Evolutionary conservation across 139 green algal genomes (phyloP).

Genomic region (Tetradesmus lagerheimii): DNA sequence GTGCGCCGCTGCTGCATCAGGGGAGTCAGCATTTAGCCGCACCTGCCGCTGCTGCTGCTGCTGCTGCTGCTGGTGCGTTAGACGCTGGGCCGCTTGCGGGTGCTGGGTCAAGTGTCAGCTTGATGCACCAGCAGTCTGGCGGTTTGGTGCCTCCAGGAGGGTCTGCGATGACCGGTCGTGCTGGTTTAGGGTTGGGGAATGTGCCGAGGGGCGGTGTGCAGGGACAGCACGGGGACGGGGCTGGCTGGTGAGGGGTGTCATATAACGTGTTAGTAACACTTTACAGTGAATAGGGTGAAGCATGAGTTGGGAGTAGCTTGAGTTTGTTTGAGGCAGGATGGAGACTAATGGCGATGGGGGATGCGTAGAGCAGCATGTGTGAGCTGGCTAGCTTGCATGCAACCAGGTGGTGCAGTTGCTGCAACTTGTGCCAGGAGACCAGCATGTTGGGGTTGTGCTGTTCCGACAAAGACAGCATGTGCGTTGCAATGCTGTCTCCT

Average conservation of each 20-base stretch:
- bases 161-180: neutral
- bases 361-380: too few relatives aligned
- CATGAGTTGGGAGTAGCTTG: too few relatives aligned
- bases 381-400: too few relatives aligned
- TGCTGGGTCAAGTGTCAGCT: neutral
- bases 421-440: too few relatives aligned
- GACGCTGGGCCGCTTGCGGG: neutral
- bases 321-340: too few relatives aligned
- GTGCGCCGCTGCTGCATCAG: neutral
- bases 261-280: too few relatives aligned
- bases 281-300: too few relatives aligned
- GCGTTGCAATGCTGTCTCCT: neutral
- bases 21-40: neutral
- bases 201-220: neutral
- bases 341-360: too few relatives aligned
- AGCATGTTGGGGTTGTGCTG: neutral
- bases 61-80: neutral
- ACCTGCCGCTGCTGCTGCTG: neutral
- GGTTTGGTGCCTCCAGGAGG: neutral
- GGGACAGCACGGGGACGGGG: neutral
- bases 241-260: neutral
- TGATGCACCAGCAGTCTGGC: neutral
- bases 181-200: neutral
- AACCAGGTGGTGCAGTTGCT: too few relatives aligned
- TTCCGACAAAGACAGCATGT: neutral